These are phyloP conservation scores for Carex kokanica DNA, from an alignment of 176 grass and related monocot genomes.

Conservation along the genomic window DNA sequence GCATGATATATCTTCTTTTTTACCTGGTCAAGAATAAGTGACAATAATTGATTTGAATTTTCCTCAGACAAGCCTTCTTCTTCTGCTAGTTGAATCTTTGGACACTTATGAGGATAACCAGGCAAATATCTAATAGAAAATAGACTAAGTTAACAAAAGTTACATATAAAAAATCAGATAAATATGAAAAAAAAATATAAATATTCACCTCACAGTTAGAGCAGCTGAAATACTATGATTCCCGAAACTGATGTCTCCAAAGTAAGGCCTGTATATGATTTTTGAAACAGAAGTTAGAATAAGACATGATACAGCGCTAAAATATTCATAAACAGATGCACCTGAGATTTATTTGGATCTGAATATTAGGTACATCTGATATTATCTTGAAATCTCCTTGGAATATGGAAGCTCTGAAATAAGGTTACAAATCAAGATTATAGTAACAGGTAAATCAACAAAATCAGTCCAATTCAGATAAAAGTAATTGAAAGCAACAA, in stretches of 20 bases:
- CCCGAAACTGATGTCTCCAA: conserved; percentile 54
- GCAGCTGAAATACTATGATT: conserved; percentile 61
- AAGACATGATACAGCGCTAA: conserved; percentile 11
- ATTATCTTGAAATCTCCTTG: conserved; percentile 75
- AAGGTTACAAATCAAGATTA: conserved; percentile 6
- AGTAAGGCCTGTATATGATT: conserved; percentile 70
- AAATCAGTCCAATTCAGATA: neutral
- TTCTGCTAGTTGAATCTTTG: conserved; percentile 66
- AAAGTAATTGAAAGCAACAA: neutral
- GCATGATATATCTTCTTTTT: neutral
- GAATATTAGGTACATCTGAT: conserved; percentile 55
- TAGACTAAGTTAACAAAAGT: neutral
- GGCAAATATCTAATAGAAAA: conserved; percentile 53
- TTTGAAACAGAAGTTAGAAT: conserved; percentile 1
- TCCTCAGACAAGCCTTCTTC: conserved; percentile 72
- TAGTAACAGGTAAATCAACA: conserved; percentile 12
- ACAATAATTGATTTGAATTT: conserved; percentile 61
- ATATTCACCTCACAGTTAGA: conserved; percentile 63
- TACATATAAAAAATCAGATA: neutral
- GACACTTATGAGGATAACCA: conserved; percentile 97
- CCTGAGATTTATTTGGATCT: conserved; percentile 75
- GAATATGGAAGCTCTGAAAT: conserved; percentile 65
- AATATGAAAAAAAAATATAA: neutral
- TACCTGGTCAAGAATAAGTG: conserved; percentile 87
- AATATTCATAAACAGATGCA: conserved; percentile 26